Conservation (phyloP, 1,284 basidiomycete genomes). For the Pseudozyma thailandica region DNA sequence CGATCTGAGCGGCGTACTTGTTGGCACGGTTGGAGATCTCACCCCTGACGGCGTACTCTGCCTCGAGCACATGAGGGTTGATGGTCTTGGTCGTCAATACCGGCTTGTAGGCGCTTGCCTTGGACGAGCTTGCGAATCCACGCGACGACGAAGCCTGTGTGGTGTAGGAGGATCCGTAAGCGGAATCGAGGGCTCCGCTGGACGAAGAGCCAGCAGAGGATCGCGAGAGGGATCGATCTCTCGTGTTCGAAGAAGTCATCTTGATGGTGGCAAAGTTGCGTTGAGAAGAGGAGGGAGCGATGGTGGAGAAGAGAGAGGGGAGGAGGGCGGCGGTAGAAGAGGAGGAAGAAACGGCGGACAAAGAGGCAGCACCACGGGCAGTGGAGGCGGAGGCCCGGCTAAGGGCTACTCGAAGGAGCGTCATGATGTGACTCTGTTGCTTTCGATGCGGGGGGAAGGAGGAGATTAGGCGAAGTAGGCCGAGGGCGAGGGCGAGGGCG, state of each 20-base stretch:
- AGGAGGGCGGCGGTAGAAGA: background rate
- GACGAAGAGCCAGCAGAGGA: slow-evolving; percentile 35
- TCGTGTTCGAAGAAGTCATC: background rate
- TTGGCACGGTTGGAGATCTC: slow-evolving; percentile 94
- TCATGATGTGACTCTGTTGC: slow-evolving; percentile 7
- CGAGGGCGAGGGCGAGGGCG: background rate
- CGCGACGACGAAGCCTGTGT: slow-evolving; percentile 38
- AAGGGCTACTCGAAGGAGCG: slow-evolving; percentile 33
- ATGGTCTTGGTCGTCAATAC: slow-evolving; percentile 66
- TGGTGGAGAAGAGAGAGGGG: slow-evolving; percentile 4
- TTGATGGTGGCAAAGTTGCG: slow-evolving; percentile 20
- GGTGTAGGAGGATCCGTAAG: slow-evolving; percentile 39
- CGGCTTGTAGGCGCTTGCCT: slow-evolving; percentile 69
- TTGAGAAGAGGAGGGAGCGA: slow-evolving; percentile 5
- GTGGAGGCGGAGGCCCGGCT: slow-evolving; percentile 10
- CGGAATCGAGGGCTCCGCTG: slow-evolving; percentile 22
- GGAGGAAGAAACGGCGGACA: slow-evolving; percentile 10
- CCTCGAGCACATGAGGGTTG: slow-evolving; percentile 86
- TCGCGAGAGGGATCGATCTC: slow-evolving; percentile 21
- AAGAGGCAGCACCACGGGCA: too few species aligned
- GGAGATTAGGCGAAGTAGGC: too few species aligned
- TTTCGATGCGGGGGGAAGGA: background rate
- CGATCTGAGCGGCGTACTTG: slow-evolving; percentile 71
- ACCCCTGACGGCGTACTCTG: slow-evolving; percentile 96
- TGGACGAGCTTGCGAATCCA: slow-evolving; percentile 40